Percentiles rank a stretch among this genome's conserved stretches.
These are phyloP conservation scores for Curvularia lunata DNA, from an alignment of 2,329 filamentous ascomycete species.

Conservation along the genomic window DNA sequence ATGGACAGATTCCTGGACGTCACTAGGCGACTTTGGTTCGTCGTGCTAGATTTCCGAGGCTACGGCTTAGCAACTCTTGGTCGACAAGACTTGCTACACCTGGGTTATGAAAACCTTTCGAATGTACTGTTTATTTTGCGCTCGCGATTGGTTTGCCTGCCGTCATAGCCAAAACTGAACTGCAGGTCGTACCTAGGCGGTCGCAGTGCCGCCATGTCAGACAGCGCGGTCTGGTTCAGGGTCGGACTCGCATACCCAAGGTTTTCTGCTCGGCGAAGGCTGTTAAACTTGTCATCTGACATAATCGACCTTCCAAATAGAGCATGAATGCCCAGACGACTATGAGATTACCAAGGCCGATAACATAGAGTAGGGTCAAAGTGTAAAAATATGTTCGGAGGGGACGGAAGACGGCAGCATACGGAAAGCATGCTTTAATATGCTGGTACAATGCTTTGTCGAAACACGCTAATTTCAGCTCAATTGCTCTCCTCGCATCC, in stretches of 20 bases:
- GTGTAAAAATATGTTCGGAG: slow-evolving; percentile 6
- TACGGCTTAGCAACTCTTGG: background rate
- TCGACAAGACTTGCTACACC: slow-evolving; percentile 1
- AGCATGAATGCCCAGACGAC: slow-evolving; percentile 20
- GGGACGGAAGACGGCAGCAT: background rate
- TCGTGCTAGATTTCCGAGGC: background rate
- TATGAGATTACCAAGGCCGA: slow-evolving; percentile 18
- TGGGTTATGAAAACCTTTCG: background rate
- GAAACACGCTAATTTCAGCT: slow-evolving; percentile 34
- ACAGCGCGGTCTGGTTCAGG: background rate
- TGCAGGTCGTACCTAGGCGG: background rate
- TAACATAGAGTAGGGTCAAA: slow-evolving; percentile 5
- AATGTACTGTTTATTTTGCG: background rate
- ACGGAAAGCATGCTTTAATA: slow-evolving; percentile 17
- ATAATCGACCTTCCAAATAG: slow-evolving; percentile 19
- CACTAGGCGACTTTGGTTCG: background rate
- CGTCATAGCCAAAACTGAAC: background rate
- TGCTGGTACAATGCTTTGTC: slow-evolving; percentile 18
- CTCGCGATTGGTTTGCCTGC: background rate
- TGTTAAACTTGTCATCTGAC: background rate
- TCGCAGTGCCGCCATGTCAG: background rate
- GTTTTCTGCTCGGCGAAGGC: slow-evolving; percentile 8
- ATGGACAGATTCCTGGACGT: slow-evolving; percentile 2
- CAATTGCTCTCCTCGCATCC: slow-evolving; percentile 22
- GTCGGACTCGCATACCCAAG: background rate